phyloP scores from a whole-genome alignment of 1,284 basidiomycete species.

The Ustilago lituana region DNA sequence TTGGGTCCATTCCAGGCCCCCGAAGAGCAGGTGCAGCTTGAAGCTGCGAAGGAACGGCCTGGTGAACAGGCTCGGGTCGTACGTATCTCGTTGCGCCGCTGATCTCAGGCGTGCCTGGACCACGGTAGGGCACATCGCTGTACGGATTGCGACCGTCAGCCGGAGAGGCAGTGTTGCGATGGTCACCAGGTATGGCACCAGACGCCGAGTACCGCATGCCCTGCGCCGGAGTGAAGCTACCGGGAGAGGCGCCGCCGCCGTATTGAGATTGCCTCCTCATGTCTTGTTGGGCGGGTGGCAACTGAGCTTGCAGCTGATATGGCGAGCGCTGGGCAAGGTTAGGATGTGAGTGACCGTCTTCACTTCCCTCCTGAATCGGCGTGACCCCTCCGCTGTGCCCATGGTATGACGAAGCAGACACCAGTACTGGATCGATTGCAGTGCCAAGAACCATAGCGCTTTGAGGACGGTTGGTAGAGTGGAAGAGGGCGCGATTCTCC shows the following conservation, averaged over 20 bases:
- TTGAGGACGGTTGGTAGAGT: constrained; percentile 49
- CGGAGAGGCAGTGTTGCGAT: constrained; percentile 14
- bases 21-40: constrained; percentile 1
- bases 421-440: constrained; percentile 29
- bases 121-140: constrained; percentile 17
- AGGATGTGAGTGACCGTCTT: constrained; percentile 16
- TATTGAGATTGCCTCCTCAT: constrained; percentile 19
- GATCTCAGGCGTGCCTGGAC: constrained; percentile 18
- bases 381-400: constrained; percentile 38
- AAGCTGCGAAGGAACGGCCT: constrained; percentile 3
- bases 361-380: constrained; percentile 32
- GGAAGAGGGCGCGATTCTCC: constrained; percentile 49
- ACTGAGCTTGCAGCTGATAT: constrained; percentile 13
- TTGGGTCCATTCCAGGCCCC: neutral
- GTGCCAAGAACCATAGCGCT: constrained; percentile 39
- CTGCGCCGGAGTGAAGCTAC: constrained; percentile 1
- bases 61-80: constrained; percentile 33
- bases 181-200: constrained; percentile 7
- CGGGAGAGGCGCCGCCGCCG: constrained; percentile 4
- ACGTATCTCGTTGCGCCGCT: constrained; percentile 26
- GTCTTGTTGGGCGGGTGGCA: constrained; percentile 9
- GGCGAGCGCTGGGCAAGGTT: constrained; percentile 9
- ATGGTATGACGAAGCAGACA: constrained; percentile 28
- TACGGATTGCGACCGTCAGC: constrained; percentile 15
- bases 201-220: constrained; percentile 8